Conservation (phyloP, 257 asterid genomes). For the Rauvolfia tetraphylla region DNA sequence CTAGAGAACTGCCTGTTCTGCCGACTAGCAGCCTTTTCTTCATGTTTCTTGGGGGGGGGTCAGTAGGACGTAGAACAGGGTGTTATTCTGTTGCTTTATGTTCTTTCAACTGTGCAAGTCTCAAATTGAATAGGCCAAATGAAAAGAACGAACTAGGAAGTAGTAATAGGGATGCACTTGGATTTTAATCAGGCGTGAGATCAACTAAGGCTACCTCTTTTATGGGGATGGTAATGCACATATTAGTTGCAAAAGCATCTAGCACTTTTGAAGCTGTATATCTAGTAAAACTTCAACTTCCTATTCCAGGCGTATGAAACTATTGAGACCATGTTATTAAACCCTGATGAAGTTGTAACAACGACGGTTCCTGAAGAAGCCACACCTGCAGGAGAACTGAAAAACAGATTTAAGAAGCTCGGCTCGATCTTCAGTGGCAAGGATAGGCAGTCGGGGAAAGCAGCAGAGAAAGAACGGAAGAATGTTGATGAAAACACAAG, state of each 20-base stretch:
- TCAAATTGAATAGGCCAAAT: no score
- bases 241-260: background rate
- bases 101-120: background rate
- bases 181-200: no score
- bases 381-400: slow-evolving; percentile 49
- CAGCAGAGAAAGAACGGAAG: slow-evolving; percentile 35
- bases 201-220: no score
- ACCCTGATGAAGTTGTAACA: slow-evolving; percentile 58
- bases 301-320: slow-evolving; percentile 81
- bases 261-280: background rate
- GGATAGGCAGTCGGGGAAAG: slow-evolving; percentile 38
- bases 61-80: no score
- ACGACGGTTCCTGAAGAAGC: slow-evolving; percentile 53
- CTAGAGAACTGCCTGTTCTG: background rate
- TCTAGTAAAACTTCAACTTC: background rate
- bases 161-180: no score
- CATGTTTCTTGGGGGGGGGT: no score
- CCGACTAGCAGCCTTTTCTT: background rate
- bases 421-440: slow-evolving; percentile 70
- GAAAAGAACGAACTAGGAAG: no score
- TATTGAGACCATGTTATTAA: slow-evolving; percentile 70
- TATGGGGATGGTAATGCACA: background rate
- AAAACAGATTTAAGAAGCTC: slow-evolving; percentile 69
- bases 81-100: slow-evolving; percentile 14
- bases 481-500: slow-evolving; percentile 47